Evolutionary conservation across 2,329 filamentous ascomycete genomes (phyloP).

Genomic region (Aspergillus sp.): DNA sequence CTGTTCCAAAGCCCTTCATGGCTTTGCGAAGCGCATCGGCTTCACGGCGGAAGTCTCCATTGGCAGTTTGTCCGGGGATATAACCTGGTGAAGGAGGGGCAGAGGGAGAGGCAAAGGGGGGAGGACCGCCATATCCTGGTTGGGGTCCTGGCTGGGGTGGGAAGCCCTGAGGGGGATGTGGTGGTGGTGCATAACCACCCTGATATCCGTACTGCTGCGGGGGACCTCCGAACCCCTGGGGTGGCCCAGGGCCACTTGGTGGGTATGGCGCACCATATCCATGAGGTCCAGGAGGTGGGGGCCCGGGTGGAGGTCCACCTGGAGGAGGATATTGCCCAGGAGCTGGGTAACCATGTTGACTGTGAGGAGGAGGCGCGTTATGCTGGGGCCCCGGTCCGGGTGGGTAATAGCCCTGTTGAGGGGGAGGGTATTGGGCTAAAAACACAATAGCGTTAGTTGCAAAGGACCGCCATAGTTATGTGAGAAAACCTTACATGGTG

Average conservation of each 20-base stretch:
- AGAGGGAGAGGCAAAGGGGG: constrained; percentile 53
- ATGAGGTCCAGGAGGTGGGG: not conserved
- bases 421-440: not conserved
- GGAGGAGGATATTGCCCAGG: not conserved
- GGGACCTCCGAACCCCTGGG: not conserved
- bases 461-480: not conserved
- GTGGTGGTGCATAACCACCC: constrained; percentile 1
- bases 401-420: not conserved
- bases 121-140: constrained; percentile 3
- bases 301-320: not conserved
- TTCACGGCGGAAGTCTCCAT: constrained; percentile 65
- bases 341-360: not conserved
- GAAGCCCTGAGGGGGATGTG: constrained; percentile 3
- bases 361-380: not conserved
- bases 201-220: not conserved
- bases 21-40: constrained; percentile 72
- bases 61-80: constrained; percentile 66
- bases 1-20: constrained; percentile 92
- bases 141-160: not conserved
- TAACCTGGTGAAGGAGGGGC: constrained; percentile 74
- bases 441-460: not conserved
- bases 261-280: not conserved
- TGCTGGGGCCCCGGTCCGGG: no score
- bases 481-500: not conserved
- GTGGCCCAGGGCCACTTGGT: not conserved